Percentiles rank a stretch among this genome's conserved stretches.
Evolutionary conservation across 768 basidiomycete species (phyloP).

Genomic region (Hygrocybe punicea): DNA sequence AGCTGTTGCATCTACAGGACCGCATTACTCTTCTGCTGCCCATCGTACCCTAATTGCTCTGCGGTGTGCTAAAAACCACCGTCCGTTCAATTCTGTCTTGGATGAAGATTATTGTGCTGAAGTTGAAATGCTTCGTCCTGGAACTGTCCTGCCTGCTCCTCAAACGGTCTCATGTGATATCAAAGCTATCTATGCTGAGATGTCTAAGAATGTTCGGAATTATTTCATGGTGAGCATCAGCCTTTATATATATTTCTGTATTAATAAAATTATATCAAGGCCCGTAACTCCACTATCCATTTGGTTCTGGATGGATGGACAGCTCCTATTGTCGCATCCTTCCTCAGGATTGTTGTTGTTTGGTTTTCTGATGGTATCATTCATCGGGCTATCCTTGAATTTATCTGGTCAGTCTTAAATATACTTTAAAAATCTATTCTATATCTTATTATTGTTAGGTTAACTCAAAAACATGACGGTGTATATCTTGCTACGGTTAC

Average conservation of each 20-base stretch:
- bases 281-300: constrained; percentile 21
- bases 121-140: constrained; percentile 28
- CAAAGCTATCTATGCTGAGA: constrained; percentile 10
- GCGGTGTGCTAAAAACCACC: constrained; percentile 15
- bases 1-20: neutral
- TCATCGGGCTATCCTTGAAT: constrained; percentile 31
- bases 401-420: constrained; percentile 23
- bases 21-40: constrained; percentile 7
- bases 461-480: constrained; percentile 28
- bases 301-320: constrained; percentile 37
- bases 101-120: constrained; percentile 25
- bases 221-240: neutral
- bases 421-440: too few relatives aligned
- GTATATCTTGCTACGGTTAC: constrained; percentile 26
- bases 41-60: constrained; percentile 27
- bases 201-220: constrained; percentile 9
- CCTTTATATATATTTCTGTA: neutral
- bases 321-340: constrained; percentile 25
- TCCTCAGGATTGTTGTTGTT: constrained; percentile 31
- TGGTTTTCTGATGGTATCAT: constrained; percentile 28
- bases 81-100: constrained; percentile 23
- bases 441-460: constrained; percentile 11
- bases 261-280: constrained; percentile 5
- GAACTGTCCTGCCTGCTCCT: constrained; percentile 23
- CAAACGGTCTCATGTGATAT: constrained; percentile 23